Evolutionary conservation across 371 early-diverging fungal species (phyloP).

Genomic region (Thermomucor indicae-seudaticae): DNA sequence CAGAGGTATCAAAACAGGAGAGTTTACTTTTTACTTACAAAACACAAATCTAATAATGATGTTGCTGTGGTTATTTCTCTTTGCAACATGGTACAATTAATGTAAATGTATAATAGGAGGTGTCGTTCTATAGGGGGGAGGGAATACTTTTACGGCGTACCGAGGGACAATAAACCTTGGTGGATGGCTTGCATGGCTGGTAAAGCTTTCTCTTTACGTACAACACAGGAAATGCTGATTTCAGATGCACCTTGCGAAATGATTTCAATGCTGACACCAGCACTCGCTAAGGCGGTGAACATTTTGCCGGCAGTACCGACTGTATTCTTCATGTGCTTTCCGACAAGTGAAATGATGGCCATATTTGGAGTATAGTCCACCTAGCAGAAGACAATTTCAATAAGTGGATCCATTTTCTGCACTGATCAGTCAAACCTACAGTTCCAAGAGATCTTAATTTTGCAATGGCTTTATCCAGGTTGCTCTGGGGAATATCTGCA

Average conservation of each 20-base stretch:
- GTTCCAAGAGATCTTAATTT: slow-evolving; percentile 63
- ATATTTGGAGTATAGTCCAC: slow-evolving; percentile 74
- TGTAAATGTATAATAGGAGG: neutral
- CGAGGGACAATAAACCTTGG: slow-evolving; percentile 49
- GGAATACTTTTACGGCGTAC: no score
- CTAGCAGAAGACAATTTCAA: slow-evolving; percentile 11
- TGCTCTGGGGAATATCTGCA: slow-evolving; percentile 51
- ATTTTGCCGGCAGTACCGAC: slow-evolving; percentile 92
- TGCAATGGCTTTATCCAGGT: slow-evolving; percentile 61
- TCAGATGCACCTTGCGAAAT: slow-evolving; percentile 97
- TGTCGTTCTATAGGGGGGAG: neutral
- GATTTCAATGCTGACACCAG: slow-evolving; percentile 95
- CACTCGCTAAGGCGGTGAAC: slow-evolving; percentile 87
- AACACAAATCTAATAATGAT: neutral
- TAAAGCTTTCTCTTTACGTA: slow-evolving; percentile 63
- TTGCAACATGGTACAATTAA: no score
- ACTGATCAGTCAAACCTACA: no score
- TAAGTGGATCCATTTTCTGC: neutral
- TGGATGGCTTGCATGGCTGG: slow-evolving; percentile 90
- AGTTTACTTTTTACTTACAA: no score
- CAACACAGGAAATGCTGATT: slow-evolving; percentile 97
- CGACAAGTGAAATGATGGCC: slow-evolving; percentile 96
- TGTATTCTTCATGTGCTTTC: slow-evolving; percentile 91
- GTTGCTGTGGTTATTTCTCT: no score
- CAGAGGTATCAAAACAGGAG: no score